Base-by-base conservation (phyloP, 179 eudicot species). In the Beta macrorhiza region DNA sequence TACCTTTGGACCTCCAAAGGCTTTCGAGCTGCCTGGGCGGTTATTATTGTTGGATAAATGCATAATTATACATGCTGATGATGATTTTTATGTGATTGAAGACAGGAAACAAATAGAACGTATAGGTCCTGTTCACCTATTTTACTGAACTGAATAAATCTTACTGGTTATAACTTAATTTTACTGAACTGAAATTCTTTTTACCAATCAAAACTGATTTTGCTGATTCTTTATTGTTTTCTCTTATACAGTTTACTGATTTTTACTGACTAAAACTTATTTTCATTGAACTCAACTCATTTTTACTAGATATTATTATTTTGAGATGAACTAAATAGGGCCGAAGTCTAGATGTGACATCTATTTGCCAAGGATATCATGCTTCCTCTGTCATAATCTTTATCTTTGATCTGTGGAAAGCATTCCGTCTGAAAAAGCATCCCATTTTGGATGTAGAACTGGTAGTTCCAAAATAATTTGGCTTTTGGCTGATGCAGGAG, bases 401-500 rank as follows among this genome's bases (percentile, higher is more conserved):
- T 20, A 13, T 10, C 22, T 51, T 49, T 10, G 5, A 70, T 45
- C 29, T 10, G 22, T 53, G 59, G 22, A 51, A 55, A 64, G n/a
- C 1, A 7, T 67, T 67, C 13, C 7, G 4, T 19, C 10, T 47
- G 3, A 58, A 61, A 0, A 47, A 22, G 19, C 67, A 10, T 25
- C 45, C 8, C 51, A 75, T 57, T 37, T 37, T 37, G 42, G 4
- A 37, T 37, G 42, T 59, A 64, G 45, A 52, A 32, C 17, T 74
- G 71, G 45, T 52, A 64, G 22, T 61, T 77, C 37, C 51, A 32
- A 74, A 51, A 56, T 58, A 37, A 56, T 74, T 62, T 69, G 4
- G 25, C 42, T 15, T 29, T 59, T 80, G 72, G 63, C 52, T 71
- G 57, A 19, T 85, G 84, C 90, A 95, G 98, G 90, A 89, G 62